These are phyloP conservation scores for Diaporthe helianthi DNA, from an alignment of 2,329 filamentous ascomycete genomes.

Conservation along the genomic window DNA sequence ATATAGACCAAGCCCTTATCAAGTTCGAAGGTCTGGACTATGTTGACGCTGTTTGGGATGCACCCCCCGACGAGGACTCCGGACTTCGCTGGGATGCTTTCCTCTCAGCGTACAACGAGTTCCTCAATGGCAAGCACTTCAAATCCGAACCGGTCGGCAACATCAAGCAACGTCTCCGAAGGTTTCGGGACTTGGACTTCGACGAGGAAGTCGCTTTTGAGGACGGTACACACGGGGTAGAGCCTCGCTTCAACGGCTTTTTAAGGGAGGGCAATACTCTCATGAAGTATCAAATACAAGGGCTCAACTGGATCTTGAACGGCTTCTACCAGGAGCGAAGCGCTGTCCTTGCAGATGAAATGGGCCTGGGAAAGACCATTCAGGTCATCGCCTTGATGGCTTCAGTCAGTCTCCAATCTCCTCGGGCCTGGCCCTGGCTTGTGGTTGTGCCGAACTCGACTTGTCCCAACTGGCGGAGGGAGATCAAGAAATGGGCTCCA, in stretches of 20 bases:
- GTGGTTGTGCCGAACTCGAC: constrained; percentile 95
- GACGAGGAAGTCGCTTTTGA: constrained; percentile 61
- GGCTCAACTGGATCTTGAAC: constrained; percentile 93
- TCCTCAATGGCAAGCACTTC: constrained; percentile 80
- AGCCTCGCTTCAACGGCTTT: constrained; percentile 1
- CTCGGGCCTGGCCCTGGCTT: constrained; percentile 87
- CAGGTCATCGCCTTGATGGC: constrained; percentile 87
- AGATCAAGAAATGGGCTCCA: constrained; percentile 94
- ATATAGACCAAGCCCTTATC: constrained; percentile 77
- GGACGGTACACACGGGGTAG: constrained; percentile 42
- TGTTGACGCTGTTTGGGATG: constrained; percentile 90
- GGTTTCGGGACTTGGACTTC: constrained; percentile 73
- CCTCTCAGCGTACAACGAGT: constrained; percentile 83
- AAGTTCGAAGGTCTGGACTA: constrained; percentile 95
- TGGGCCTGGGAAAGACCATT: constrained; percentile 97
- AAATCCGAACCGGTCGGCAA: constrained; percentile 58
- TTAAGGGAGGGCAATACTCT: constrained; percentile 71
- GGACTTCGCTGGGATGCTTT: constrained; percentile 79
- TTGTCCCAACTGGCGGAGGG: constrained; percentile 95
- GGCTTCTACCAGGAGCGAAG: constrained; percentile 86
- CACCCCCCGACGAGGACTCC: constrained; percentile 72
- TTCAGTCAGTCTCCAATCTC: constrained; percentile 71
- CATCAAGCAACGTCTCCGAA: constrained; percentile 72
- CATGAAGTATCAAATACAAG: constrained; percentile 93
- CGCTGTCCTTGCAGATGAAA: constrained; percentile 93